Percentiles rank a stretch among this genome's conserved stretches.
Conservation (phyloP, 2,329 filamentous ascomycete species). For the Calonectria honghensis region DNA sequence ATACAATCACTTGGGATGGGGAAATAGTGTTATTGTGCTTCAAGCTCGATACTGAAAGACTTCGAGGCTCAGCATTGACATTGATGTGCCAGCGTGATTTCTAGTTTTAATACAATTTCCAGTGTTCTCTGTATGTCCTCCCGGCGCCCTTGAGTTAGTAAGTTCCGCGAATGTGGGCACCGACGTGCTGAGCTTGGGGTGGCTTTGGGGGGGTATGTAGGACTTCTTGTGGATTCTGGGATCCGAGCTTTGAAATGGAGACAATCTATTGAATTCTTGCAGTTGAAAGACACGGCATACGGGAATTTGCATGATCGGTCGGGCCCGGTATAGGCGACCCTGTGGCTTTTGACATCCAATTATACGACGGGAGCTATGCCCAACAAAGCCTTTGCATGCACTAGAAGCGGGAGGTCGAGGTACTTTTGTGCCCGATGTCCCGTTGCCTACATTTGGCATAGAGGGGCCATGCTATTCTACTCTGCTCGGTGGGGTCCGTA, state of each 20-base stretch:
- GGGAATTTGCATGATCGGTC: no score
- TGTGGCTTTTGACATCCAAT: no score
- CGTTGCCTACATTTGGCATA: no score
- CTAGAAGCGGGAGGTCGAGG: no score
- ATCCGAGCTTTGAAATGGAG: background rate
- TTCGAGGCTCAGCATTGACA: background rate
- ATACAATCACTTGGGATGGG: background rate
- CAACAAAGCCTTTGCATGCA: no score
- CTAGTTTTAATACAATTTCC: background rate
- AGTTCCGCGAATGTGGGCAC: background rate
- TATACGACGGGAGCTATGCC: no score
- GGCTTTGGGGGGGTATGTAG: background rate
- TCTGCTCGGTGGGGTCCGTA: no score
- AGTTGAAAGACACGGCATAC: background rate
- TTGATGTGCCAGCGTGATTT: background rate
- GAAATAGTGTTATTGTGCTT: background rate
- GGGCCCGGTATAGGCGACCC: no score
- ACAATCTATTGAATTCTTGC: background rate
- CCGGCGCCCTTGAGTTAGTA: background rate
- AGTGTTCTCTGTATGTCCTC: background rate
- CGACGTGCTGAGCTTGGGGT: background rate
- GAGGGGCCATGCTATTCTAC: no score
- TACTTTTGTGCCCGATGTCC: no score
- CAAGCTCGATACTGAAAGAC: background rate
- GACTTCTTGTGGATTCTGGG: background rate